Conservation (phyloP, 2,329 filamentous ascomycete genomes). For the Paecilomyces fulvus region DNA sequence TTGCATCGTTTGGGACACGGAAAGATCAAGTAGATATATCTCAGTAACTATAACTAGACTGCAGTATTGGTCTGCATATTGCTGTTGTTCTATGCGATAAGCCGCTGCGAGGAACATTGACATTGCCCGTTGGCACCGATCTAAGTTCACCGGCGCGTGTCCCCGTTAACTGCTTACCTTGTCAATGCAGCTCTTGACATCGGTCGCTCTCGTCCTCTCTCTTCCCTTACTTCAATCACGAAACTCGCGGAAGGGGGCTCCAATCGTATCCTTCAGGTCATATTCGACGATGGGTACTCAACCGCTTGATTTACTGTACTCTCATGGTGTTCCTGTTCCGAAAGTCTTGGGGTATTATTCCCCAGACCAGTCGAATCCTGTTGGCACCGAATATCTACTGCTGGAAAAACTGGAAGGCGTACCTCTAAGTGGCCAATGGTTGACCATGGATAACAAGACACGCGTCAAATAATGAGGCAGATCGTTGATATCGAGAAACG, state of each 20-base stretch:
- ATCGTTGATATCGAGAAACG: slow-evolving; percentile 15
- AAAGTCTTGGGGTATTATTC: slow-evolving; percentile 27
- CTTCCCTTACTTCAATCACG: not conserved
- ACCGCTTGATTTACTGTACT: slow-evolving; percentile 19
- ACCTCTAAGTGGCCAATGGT: slow-evolving; percentile 26
- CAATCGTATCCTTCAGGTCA: not conserved
- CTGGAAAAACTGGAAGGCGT: slow-evolving; percentile 26
- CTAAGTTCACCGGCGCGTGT: no score
- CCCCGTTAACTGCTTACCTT: no score
- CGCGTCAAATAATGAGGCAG: slow-evolving; percentile 15
- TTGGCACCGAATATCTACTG: slow-evolving; percentile 32
- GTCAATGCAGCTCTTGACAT: no score
- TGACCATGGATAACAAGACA: slow-evolving; percentile 14
- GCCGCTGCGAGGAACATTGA: no score
- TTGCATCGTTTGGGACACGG: not conserved
- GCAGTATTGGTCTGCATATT: no score
- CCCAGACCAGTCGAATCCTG: slow-evolving; percentile 22
- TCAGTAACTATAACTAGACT: no score
- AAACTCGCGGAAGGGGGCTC: not conserved
- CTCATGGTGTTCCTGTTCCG: slow-evolving; percentile 28
- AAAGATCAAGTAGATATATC: no score
- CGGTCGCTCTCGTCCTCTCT: no score
- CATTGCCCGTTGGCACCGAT: no score
- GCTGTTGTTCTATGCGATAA: no score
- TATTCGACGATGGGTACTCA: not conserved